Conservation (phyloP, 345 rosid genomes). For the Zanthoxylum bungeanum region DNA sequence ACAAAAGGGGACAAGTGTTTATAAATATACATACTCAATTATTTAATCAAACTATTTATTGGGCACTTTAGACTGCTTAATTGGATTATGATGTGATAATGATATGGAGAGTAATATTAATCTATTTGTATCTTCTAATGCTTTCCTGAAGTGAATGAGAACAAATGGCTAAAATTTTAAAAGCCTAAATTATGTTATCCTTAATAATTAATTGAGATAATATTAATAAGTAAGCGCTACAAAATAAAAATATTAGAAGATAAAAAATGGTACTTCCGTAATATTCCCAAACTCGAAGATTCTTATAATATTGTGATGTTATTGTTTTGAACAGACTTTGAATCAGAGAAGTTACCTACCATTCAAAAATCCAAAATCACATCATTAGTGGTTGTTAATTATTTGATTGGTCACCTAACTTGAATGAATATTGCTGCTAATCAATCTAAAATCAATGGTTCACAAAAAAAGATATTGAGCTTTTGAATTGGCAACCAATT, state of each 20-base stretch:
- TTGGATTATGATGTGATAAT: slow-evolving; percentile 1
- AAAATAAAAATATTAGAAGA: too few species aligned
- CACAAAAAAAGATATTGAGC: background rate
- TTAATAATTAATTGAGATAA: too few species aligned
- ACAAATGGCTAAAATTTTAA: background rate
- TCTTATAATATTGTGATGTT: background rate
- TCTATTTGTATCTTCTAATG: background rate
- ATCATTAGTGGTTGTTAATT: slow-evolving; percentile 34
- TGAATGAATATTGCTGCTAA: too few species aligned
- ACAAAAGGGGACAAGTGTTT: slow-evolving; percentile 8
- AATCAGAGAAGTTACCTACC: slow-evolving; percentile 36
- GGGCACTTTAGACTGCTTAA: background rate
- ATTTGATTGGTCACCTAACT: slow-evolving; percentile 43
- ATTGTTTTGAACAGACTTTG: background rate
- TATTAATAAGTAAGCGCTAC: too few species aligned
- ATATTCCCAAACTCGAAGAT: too few species aligned
- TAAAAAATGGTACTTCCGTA: too few species aligned
- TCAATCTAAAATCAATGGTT: slow-evolving; percentile 21
- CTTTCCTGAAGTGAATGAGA: background rate
- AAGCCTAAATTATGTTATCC: background rate
- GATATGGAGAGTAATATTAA: background rate
- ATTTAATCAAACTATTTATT: background rate
- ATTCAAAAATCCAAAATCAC: slow-evolving; percentile 25
- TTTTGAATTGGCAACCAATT: slow-evolving; percentile 13
- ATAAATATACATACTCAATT: background rate